phyloP scores from a whole-genome alignment of 2,329 filamentous ascomycete genomes.

The Geosmithia flava region DNA sequence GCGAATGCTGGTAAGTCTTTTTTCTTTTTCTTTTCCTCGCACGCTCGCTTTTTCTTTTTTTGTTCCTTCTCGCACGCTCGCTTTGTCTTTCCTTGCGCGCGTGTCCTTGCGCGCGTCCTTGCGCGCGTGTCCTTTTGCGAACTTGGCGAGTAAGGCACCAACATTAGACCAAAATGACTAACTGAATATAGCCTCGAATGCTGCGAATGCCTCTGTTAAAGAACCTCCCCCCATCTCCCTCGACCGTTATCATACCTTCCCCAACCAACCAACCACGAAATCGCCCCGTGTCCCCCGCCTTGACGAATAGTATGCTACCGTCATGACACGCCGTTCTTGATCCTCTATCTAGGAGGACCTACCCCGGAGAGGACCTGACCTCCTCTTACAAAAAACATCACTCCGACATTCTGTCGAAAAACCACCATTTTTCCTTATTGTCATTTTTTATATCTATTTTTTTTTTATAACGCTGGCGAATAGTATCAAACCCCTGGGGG shows the following conservation, averaged over 20 bases:
- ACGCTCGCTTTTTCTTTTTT: background rate
- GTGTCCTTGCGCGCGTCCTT: no score
- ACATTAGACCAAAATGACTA: background rate
- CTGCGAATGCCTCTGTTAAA: constrained; percentile 26
- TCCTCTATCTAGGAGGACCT: no score
- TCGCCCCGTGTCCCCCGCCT: background rate
- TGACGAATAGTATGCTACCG: background rate
- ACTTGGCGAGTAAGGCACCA: background rate
- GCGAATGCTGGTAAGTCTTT: constrained; percentile 33
- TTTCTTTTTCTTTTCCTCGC: background rate
- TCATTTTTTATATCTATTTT: constrained; percentile 3
- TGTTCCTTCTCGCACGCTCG: no score
- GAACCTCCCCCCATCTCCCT: background rate
- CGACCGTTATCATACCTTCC: background rate
- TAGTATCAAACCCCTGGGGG: background rate
- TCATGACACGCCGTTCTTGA: background rate
- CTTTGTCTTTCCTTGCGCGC: no score
- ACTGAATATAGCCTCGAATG: constrained; percentile 20
- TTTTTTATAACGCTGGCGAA: background rate
- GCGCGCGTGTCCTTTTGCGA: no score
- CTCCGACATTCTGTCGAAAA: background rate
- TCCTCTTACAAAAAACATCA: background rate
- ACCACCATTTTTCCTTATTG: constrained; percentile 1
- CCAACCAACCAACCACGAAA: no score
- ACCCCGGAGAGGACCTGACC: no score